phyloP scores from a whole-genome alignment of 2,329 filamentous ascomycete species.

The Neurospora sp. region DNA sequence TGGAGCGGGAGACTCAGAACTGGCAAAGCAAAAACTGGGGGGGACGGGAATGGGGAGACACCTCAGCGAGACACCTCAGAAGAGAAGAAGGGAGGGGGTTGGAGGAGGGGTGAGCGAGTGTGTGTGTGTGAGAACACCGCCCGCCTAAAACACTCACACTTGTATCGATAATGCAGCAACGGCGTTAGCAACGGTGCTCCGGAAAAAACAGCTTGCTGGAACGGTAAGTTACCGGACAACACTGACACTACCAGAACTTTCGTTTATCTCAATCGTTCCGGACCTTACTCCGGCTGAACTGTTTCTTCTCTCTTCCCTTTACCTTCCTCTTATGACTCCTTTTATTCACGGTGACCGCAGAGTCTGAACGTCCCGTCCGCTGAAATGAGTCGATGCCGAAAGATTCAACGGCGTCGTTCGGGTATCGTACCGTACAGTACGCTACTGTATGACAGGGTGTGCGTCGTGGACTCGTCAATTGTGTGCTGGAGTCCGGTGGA shows the following conservation, averaged over 20 bases:
- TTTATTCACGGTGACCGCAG: neutral
- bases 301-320: neutral
- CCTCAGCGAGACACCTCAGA: neutral
- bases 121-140: neutral
- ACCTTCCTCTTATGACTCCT: neutral
- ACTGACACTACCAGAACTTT: neutral
- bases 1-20: neutral
- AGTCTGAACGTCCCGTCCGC: neutral
- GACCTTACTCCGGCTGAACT: neutral
- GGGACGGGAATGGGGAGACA: neutral
- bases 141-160: neutral
- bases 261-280: neutral
- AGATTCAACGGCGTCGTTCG: neutral
- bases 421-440: neutral
- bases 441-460: neutral
- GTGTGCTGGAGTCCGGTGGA: neutral
- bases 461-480: neutral
- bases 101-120: neutral
- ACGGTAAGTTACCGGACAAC: neutral
- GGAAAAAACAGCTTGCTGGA: neutral
- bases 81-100: neutral
- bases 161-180: neutral
- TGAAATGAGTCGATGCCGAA: neutral
- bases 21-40: neutral
- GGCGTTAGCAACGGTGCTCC: neutral